Conservation (phyloP, 768 basidiomycete genomes). For the Hericium erinaceus region DNA sequence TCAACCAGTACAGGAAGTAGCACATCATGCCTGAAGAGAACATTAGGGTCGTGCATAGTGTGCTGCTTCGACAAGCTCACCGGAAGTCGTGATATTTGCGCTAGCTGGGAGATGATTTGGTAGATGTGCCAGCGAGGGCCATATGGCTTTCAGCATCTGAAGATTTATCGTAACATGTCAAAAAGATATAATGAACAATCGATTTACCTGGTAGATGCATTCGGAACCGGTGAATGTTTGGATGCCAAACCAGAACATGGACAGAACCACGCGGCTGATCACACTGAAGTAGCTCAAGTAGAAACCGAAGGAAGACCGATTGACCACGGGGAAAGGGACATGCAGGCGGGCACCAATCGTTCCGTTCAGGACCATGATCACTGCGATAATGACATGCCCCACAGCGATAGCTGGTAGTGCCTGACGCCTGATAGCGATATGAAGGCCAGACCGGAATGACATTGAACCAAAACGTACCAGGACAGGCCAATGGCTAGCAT, state of each 20-base stretch:
- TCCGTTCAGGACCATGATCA: conserved; percentile 71
- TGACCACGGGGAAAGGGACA: conserved; percentile 69
- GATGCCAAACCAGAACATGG: conserved; percentile 78
- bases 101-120: conserved; percentile 52
- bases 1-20: conserved; percentile 69
- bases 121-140: conserved; percentile 59
- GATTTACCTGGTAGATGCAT: conserved; percentile 55
- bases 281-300: conserved; percentile 87
- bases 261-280: conserved; percentile 61
- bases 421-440: conserved; percentile 40
- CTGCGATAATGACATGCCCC: conserved; percentile 62
- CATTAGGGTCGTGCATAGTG: not conserved
- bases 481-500: conserved; percentile 71
- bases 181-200: too few relatives aligned
- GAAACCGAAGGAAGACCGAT: conserved; percentile 81
- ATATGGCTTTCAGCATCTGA: conserved; percentile 71
- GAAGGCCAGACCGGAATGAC: not conserved
- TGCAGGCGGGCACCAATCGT: conserved; percentile 71
- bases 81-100: conserved; percentile 55
- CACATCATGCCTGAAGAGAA: conserved; percentile 50
- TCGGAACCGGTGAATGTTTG: conserved; percentile 57
- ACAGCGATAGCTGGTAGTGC: conserved; percentile 62
- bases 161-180: not conserved
- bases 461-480: conserved; percentile 30
- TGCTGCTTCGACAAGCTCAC: conserved; percentile 22